Base-by-base conservation (phyloP, 1,284 basidiomycete genomes). In the Anthracocystis panici-leucophaei region DNA sequence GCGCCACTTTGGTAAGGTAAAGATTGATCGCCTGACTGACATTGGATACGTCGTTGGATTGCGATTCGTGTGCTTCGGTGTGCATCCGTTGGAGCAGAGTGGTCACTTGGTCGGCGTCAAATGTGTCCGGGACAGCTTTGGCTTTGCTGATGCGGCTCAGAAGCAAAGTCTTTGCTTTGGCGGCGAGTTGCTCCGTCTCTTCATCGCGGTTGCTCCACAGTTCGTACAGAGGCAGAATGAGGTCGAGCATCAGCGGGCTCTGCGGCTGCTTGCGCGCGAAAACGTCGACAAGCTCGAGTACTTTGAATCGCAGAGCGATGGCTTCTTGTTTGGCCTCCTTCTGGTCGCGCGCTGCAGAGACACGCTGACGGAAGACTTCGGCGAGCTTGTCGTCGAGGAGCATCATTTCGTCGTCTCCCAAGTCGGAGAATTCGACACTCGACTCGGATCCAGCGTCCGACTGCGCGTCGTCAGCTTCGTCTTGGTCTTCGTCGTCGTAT, bases 381-480 rank as follows among this genome's bases (percentile, higher is more conserved):
- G 93, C 93, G 7, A 99, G 90, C 82, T 97, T 93, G 69, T 93
- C 93, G 83, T 99, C 96, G 46, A 98, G 90, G 52, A 92, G 92
- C 88, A 97, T 91, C 96, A 98, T 99, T 87, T 97, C 93, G 49
- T 98, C 95, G 82, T 98, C 96, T 38, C 79, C 80, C 27, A 83
- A 33, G 16, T 77, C 78, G 5, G 80, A 76, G 40, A 78, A 72
- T 20, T 72, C 68, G 49, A 73, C 63, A 35, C 63, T 71, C 29
- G 76, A 71, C 2, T 70, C 71, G 4, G 72, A 75, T 4, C 63
- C 72, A 18, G 66, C 72, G 18, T 74, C 65, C n/a, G 70, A 72
- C 12, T 60, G 51, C 5, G 61, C 57, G 31, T 75, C 76, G 6
- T 69, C 73, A 12, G 68, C 71, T 16, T 74, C 75, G 2, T 71